Percentiles rank a stretch among this genome's conserved stretches.
Conservation (phyloP, 2,329 filamentous ascomycete species). For the Tolypocladium endophyticum region DNA sequence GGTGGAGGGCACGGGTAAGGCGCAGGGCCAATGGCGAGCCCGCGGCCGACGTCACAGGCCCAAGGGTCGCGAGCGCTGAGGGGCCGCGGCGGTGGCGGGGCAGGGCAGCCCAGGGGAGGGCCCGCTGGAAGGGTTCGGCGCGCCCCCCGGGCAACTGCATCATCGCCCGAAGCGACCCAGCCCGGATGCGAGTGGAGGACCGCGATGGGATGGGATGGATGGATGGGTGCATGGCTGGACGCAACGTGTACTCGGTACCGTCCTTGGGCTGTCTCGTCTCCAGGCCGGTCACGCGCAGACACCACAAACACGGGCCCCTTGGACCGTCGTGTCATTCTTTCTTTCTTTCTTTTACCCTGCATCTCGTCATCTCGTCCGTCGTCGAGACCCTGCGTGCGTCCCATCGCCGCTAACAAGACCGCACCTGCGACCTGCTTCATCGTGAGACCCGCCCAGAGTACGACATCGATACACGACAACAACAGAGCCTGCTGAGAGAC, state of each 20-base stretch:
- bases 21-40: background rate
- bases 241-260: background rate
- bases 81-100: background rate
- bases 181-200: background rate
- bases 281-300: background rate
- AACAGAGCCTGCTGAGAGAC: background rate
- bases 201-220: background rate
- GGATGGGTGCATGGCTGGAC: background rate
- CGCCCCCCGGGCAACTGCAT: background rate
- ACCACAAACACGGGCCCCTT: background rate
- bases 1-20: background rate
- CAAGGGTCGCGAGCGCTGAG: background rate
- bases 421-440: background rate
- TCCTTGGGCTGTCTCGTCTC: background rate
- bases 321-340: background rate
- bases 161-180: background rate
- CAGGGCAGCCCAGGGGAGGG: background rate
- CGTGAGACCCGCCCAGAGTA: background rate
- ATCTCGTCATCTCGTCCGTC: background rate
- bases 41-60: conserved; percentile 2
- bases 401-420: background rate
- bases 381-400: background rate
- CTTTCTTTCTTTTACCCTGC: background rate
- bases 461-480: background rate
- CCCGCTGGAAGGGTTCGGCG: background rate